These are phyloP conservation scores for Teratosphaeria epicoccoides DNA, from an alignment of 2,329 filamentous ascomycete genomes.

Conservation along the genomic window DNA sequence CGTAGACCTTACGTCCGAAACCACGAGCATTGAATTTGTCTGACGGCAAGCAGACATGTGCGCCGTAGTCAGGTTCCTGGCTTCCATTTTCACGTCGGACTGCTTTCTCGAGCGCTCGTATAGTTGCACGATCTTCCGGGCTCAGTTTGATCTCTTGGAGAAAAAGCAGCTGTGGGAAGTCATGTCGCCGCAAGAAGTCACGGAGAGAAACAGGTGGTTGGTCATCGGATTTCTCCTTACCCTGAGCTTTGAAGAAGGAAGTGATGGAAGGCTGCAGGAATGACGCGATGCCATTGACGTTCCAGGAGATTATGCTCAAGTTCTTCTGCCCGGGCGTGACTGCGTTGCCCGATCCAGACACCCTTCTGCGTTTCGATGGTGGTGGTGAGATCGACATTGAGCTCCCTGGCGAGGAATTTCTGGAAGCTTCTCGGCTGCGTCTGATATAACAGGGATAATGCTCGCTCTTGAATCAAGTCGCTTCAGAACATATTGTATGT, in stretches of 20 bases:
- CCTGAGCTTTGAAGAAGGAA: slow-evolving; percentile 26
- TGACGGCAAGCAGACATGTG: slow-evolving; percentile 38
- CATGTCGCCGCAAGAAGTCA: slow-evolving; percentile 34
- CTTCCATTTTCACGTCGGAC: slow-evolving; percentile 18
- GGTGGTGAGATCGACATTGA: slow-evolving; percentile 20
- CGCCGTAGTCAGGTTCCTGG: slow-evolving; percentile 30
- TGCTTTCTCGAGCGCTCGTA: slow-evolving; percentile 30
- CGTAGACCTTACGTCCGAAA: slow-evolving; percentile 42
- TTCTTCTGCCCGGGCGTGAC: not conserved
- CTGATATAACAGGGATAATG: not conserved
- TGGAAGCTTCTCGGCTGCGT: not conserved
- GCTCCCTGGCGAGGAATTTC: not conserved
- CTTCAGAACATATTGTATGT: no score
- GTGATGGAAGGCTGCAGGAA: slow-evolving; percentile 33
- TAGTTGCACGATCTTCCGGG: slow-evolving; percentile 28
- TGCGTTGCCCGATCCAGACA: not conserved
- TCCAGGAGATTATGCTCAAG: slow-evolving; percentile 38
- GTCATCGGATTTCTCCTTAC: slow-evolving; percentile 4
- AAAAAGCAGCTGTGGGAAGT: slow-evolving; percentile 36
- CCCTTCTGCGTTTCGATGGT: slow-evolving; percentile 20
- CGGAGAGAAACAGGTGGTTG: slow-evolving; percentile 26
- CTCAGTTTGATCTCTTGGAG: slow-evolving; percentile 43
- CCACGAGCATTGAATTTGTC: slow-evolving; percentile 42
- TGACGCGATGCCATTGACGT: slow-evolving; percentile 38
- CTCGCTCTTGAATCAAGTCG: not conserved